A percentile compares a stretch with the other conserved stretches of the same genome.
Conservation (phyloP, 2,329 filamentous ascomycete species). For the Colletotrichum gloeosporioides region DNA sequence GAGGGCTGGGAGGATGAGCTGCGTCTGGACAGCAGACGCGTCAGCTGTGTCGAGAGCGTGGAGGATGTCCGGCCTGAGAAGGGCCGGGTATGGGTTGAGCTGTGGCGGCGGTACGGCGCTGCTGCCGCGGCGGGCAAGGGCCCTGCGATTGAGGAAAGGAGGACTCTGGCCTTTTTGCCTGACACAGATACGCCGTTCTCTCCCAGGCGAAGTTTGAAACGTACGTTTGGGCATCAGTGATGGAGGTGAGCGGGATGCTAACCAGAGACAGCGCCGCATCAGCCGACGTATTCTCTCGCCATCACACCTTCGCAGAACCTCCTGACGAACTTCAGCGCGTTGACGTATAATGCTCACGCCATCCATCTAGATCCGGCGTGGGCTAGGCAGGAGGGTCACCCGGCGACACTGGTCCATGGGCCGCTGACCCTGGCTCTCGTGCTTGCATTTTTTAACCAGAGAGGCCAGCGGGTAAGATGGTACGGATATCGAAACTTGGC, state of each 20-base stretch:
- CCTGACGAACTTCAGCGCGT: conserved; percentile 88
- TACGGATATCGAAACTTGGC: conserved; percentile 84
- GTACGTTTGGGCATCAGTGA: conserved; percentile 23
- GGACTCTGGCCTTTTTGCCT: conserved; percentile 59
- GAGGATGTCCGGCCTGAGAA: conserved; percentile 38
- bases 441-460: conserved; percentile 63
- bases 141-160: conserved; percentile 48
- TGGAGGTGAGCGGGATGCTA: not conserved
- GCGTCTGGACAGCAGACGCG: conserved; percentile 42
- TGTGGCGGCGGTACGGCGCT: conserved; percentile 50
- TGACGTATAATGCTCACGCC: conserved; percentile 90
- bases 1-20: conserved; percentile 33
- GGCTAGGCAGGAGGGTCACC: conserved; percentile 75
- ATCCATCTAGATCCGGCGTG: conserved; percentile 86
- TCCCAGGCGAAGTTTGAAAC: conserved; percentile 28
- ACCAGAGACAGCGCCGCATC: conserved; percentile 34
- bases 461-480: conserved; percentile 44
- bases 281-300: conserved; percentile 39
- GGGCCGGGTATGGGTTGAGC: conserved; percentile 53
- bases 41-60: conserved; percentile 52
- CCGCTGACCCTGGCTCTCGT: conserved; percentile 82
- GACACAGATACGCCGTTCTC: conserved; percentile 22
- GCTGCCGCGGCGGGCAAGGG: conserved; percentile 15
- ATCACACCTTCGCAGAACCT: conserved; percentile 73
- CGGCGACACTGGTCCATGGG: conserved; percentile 82